Base-by-base conservation (phyloP, 2,329 filamentous ascomycete genomes). In the Fusarium miscanthi region DNA sequence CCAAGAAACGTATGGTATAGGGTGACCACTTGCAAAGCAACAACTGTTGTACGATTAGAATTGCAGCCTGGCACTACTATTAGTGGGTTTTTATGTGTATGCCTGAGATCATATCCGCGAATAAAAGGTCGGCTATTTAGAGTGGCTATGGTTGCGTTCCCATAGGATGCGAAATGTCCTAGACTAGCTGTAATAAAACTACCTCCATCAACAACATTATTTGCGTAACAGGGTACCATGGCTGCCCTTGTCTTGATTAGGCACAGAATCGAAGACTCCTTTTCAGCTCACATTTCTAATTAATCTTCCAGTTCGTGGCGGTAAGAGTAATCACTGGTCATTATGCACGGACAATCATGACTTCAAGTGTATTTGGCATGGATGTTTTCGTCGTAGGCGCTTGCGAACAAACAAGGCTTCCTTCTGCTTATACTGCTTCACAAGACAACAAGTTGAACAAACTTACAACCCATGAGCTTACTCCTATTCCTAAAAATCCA, bases 281-380 rank as follows among this genome's bases (percentile, higher is more conserved):
- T 23, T 21, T 21, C 31, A 35, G 17, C 31, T 25, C n/a, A 8
- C 35, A 2, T 13, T 23, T 51, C 6, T 25, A 21, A 6, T 25
- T n/a, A 21, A 14, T 12, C 17, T 16, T 17, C 30, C 10, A 38
- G 9, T 16, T n/a, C 5, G 33, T 41, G 25, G 13, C 10, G 0
- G 3, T 13, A 6, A 9, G 19, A 41, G 19, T 1, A 40, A 53
- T 12, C 33, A n/a, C 23, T 21, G 5, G 23, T 3, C 10, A 30
- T 6, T 6, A 11, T 11, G 8, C n/a, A 2, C 14, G 1, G 14
- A 2, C 19, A 27, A n/a, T 52, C 10, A 40, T 27, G 10, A 17
- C 19, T 38, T 38, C 13, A n/a, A 17, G 7, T 38, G 49, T 38
- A 8, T 5, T 17, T 37, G 13, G 13, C 23, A 27, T 16, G 10